Evolutionary conservation across 768 basidiomycete genomes (phyloP).

Genomic region (Leucocoprinus birnbaumii): DNA sequence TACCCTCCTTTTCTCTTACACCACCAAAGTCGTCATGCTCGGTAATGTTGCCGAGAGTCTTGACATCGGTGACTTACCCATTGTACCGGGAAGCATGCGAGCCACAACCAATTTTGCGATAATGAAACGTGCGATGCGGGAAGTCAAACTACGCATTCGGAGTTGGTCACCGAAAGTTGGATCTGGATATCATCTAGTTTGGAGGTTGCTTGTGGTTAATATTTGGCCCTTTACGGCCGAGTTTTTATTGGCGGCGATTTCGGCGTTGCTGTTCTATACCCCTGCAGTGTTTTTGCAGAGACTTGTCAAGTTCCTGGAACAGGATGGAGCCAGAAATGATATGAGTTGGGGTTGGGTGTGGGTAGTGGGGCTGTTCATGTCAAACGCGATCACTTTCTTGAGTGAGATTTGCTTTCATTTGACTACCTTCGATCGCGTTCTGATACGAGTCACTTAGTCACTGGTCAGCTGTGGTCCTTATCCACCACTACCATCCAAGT

Average conservation of each 20-base stretch:
- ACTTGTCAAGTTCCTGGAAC: constrained; percentile 64
- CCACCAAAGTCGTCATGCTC: constrained; percentile 83
- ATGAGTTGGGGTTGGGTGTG: constrained; percentile 75
- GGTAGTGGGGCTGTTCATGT: constrained; percentile 31
- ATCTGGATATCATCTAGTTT: constrained; percentile 62
- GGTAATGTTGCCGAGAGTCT: constrained; percentile 72
- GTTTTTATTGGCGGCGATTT: constrained; percentile 46
- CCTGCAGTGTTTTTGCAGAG: constrained; percentile 58
- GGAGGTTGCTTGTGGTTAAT: constrained; percentile 62
- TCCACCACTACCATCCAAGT: constrained; percentile 70
- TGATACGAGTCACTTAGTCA: constrained; percentile 32
- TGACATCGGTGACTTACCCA: constrained; percentile 86
- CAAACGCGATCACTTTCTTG: constrained; percentile 30
- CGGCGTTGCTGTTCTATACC: constrained; percentile 69
- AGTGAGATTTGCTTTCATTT: constrained; percentile 20
- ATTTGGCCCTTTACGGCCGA: constrained; percentile 33
- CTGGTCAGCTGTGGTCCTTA: constrained; percentile 69
- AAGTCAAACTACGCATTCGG: constrained; percentile 46
- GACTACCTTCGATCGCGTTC: neutral
- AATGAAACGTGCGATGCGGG: constrained; percentile 59
- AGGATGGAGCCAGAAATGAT: constrained; percentile 51
- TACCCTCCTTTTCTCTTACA: constrained; percentile 80
- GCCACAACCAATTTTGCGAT: constrained; percentile 55
- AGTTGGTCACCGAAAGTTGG: constrained; percentile 60
- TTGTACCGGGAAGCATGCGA: constrained; percentile 74